Percentiles rank a stretch among this genome's conserved stretches.
Evolutionary conservation across 2,329 filamentous ascomycete genomes (phyloP).

Genomic region (Aureobasidium sp.): DNA sequence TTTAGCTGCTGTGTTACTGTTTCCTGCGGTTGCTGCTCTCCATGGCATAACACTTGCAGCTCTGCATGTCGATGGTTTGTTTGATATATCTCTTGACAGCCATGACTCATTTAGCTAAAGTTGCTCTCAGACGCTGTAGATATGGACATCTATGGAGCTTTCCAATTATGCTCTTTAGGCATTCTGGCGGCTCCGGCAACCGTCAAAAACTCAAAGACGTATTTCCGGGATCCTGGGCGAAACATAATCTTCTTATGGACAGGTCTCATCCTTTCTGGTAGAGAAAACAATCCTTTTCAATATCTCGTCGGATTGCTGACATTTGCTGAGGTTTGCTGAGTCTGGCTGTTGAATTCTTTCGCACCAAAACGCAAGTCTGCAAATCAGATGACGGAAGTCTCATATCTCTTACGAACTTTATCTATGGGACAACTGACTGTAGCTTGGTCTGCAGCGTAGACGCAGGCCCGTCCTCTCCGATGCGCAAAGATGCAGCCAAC

Average conservation of each 20-base stretch:
- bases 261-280: slow-evolving; percentile 49
- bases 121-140: slow-evolving; percentile 49
- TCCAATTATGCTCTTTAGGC: slow-evolving; percentile 58
- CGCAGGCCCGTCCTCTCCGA: slow-evolving; percentile 44
- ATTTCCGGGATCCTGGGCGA: slow-evolving; percentile 54
- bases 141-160: slow-evolving; percentile 60
- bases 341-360: slow-evolving; percentile 56
- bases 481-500: slow-evolving; percentile 47
- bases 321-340: slow-evolving; percentile 46
- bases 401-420: not conserved
- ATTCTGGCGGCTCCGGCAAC: slow-evolving; percentile 56
- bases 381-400: slow-evolving; percentile 30
- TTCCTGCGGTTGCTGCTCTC: slow-evolving; percentile 55
- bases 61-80: slow-evolving; percentile 50
- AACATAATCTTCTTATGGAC: slow-evolving; percentile 62
- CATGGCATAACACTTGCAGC: slow-evolving; percentile 54
- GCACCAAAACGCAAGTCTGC: slow-evolving; percentile 40
- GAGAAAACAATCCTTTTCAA: slow-evolving; percentile 17
- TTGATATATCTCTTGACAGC: not conserved
- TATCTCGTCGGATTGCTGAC: not conserved
- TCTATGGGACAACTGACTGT: slow-evolving; percentile 30
- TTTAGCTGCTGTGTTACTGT: slow-evolving; percentile 52
- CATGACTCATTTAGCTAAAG: slow-evolving; percentile 12
- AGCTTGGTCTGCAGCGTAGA: slow-evolving; percentile 38
- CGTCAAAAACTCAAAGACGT: slow-evolving; percentile 52